Conservation (phyloP, 768 basidiomycete genomes). For the Favolaschia claudopus region DNA sequence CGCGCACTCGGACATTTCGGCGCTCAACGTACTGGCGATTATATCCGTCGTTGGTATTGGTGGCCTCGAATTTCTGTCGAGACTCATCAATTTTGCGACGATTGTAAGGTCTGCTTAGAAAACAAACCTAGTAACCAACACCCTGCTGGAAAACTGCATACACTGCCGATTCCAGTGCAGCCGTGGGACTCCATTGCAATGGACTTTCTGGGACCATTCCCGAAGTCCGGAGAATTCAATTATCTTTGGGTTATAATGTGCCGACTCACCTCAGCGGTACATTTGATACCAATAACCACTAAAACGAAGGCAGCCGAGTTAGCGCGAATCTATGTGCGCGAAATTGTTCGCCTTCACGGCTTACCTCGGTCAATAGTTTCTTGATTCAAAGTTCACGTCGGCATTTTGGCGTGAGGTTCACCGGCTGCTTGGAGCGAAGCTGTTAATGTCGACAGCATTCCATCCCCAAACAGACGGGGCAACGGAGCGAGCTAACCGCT, state of each 20-base stretch:
- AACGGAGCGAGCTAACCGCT: slow-evolving; percentile 46
- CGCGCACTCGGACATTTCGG: background rate
- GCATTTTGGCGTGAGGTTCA: slow-evolving; percentile 49
- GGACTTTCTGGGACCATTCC: slow-evolving; percentile 36
- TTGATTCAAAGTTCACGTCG: slow-evolving; percentile 52
- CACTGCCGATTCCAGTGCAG: slow-evolving; percentile 29
- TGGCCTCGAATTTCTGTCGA: too few species aligned
- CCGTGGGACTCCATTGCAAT: slow-evolving; percentile 39
- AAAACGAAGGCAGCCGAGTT: slow-evolving; percentile 42
- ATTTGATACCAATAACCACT: slow-evolving; percentile 35
- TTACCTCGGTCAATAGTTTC: slow-evolving; percentile 46
- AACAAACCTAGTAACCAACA: slow-evolving; percentile 36
- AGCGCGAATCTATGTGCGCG: slow-evolving; percentile 42
- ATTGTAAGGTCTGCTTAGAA: slow-evolving; percentile 30
- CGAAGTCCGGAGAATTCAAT: slow-evolving; percentile 31
- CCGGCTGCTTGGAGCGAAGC: slow-evolving; percentile 34
- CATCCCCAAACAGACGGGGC: slow-evolving; percentile 53
- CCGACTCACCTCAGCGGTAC: slow-evolving; percentile 31
- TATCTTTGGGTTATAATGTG: slow-evolving; percentile 39
- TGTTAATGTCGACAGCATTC: slow-evolving; percentile 47
- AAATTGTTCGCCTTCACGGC: slow-evolving; percentile 47
- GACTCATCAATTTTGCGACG: too few species aligned
- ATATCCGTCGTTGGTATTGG: background rate
- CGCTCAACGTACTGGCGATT: background rate
- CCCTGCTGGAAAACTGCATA: slow-evolving; percentile 35